phyloP scores from a whole-genome alignment of 2,329 filamentous ascomycete species.

The Sporothrix pallida region DNA sequence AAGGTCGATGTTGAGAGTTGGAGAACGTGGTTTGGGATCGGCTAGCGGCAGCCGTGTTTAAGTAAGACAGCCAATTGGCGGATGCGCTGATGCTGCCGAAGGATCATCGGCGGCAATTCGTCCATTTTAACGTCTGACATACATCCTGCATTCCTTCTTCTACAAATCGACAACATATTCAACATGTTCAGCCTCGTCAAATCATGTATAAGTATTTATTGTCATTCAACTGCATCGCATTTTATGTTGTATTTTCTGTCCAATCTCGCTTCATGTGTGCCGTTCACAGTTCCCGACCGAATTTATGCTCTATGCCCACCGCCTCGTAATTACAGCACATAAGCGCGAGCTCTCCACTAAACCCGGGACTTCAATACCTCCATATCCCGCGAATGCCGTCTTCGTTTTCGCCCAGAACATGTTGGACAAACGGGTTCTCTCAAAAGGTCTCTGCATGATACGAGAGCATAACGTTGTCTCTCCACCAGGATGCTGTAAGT shows the following conservation, averaged over 20 bases:
- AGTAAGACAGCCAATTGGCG: not conserved
- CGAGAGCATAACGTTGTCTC: too few species aligned
- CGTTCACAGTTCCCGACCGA: too few species aligned
- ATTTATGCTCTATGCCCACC: too few species aligned
- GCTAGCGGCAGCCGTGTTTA: slow-evolving; percentile 13
- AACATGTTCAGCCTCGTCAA: not conserved
- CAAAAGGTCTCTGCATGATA: too few species aligned
- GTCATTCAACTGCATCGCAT: not conserved
- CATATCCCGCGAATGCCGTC: too few species aligned
- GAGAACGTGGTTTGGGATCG: not conserved
- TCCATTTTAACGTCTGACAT: not conserved
- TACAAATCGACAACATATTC: too few species aligned
- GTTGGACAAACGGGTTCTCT: too few species aligned
- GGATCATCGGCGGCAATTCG: not conserved
- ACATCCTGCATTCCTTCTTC: not conserved
- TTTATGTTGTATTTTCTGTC: not conserved
- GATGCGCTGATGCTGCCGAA: slow-evolving; percentile 7
- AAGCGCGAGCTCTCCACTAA: not conserved
- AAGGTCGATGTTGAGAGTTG: not conserved
- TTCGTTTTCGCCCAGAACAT: too few species aligned
- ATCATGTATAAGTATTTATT: not conserved
- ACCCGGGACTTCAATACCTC: too few species aligned
- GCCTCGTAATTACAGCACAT: not conserved
- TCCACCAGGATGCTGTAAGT: too few species aligned
- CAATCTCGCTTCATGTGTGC: not conserved